Percentiles rank a stretch among this genome's conserved stretches.
These are phyloP conservation scores for Tephrocybe sp. DNA, from an alignment of 768 basidiomycete species.

Conservation along the genomic window DNA sequence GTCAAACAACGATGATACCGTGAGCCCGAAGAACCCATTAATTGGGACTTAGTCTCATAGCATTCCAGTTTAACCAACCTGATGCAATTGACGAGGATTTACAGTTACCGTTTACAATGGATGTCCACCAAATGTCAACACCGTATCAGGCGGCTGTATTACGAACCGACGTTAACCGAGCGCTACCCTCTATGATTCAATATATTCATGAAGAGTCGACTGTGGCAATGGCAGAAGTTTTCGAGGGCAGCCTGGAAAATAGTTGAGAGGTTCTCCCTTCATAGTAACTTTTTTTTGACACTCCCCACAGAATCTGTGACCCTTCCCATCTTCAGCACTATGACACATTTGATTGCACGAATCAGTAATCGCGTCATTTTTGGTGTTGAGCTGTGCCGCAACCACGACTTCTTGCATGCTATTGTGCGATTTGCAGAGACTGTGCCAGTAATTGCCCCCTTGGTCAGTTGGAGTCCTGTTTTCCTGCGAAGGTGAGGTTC, in stretches of 20 bases:
- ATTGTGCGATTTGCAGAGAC: conserved; percentile 34
- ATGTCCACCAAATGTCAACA: conserved; percentile 28
- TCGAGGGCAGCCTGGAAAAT: conserved; percentile 19
- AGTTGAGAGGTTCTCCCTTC: conserved; percentile 6
- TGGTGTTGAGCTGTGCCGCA: conserved; percentile 31
- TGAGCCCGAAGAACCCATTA: conserved; percentile 14
- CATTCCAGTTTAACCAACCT: conserved; percentile 31
- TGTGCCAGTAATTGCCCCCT: conserved; percentile 29
- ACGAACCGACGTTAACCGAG: conserved; percentile 34
- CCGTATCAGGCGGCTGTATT: conserved; percentile 33
- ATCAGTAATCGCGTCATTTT: conserved; percentile 38
- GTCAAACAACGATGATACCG: conserved; percentile 30
- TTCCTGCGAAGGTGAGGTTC: conserved; percentile 25
- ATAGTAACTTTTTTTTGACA: neutral
- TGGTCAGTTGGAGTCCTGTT: conserved; percentile 29
- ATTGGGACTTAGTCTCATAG: neutral
- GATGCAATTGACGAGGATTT: conserved; percentile 32
- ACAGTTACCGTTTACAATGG: conserved; percentile 35
- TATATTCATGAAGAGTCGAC: conserved; percentile 33
- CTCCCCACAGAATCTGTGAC: conserved; percentile 18
- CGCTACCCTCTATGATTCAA: conserved; percentile 32
- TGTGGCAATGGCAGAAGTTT: conserved; percentile 26
- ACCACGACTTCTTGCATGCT: conserved; percentile 30
- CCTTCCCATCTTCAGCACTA: conserved; percentile 30
- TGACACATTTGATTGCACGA: conserved; percentile 35